Evolutionary conservation across 768 basidiomycete genomes (phyloP), one percentile per base, ranked within the genome.

Genomic region (Phanerochaete carnosa): DNA sequence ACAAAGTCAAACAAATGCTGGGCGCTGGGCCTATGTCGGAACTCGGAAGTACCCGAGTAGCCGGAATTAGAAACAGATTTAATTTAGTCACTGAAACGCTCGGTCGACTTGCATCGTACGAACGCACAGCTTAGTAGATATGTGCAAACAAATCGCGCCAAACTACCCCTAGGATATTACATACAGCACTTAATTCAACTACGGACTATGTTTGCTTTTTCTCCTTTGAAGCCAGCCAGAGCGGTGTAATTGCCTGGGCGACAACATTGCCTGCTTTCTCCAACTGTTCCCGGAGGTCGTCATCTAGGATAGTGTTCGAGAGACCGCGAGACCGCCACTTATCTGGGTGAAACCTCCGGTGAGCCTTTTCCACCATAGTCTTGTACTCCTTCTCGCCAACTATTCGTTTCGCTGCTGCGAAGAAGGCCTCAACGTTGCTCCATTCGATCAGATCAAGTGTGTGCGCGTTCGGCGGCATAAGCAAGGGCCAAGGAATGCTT

Each of bases 341-440:
- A 70, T 92, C 91, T 1, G 90, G 89, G 65, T 92, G 92, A 70
- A 92, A 94, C 55, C 90, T 63, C 45, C 83, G 80, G 65, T 91
- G 83, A 64, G 86, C 87, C 66, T 84, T 85, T 73, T 89, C 83
- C 2, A 93, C 79, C 55, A 92, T 79, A 2, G 70, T 71, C 67
- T 80, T 84, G 72, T 83, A 92, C 52, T 88, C 87, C 68, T 57
- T 25, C 82, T 77, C 79, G 89, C 79, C 49, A 80, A 77, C 19
- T 62, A 64, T 12, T 7, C 23, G 43, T 5, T 11, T n/a, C 30
- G 86, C 78, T 2, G 76, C 76, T 16, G 72, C 71, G 66, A 92
- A 93, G 72, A 94, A 94, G n/a, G 74, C 74, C 68, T 90, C 88
- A 50, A 92, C 90, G 0, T 84, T 77, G 9, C 78, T 72, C 86